A percentile compares a stretch with the other conserved stretches of the same genome.
These are phyloP conservation scores for Oryza nivara DNA, from an alignment of 176 grass and related monocot species.

Conservation along the genomic window DNA sequence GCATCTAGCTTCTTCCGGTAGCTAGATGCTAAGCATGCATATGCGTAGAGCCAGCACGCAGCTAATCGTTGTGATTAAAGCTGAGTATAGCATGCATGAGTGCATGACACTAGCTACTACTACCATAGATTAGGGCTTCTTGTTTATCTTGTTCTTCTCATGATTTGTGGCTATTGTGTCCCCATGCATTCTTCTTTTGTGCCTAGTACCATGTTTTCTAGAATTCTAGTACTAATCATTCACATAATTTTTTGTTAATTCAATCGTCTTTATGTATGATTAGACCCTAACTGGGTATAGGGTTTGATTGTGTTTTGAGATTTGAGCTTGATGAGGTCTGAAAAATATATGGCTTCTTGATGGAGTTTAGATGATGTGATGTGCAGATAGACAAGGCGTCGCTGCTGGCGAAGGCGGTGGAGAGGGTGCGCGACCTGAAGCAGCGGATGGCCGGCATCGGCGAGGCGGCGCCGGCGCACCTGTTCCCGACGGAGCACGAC, in stretches of 20 bases:
- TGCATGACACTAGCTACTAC: conserved; percentile 17
- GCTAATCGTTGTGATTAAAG: conserved; percentile 47
- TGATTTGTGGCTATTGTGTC: conserved; percentile 22
- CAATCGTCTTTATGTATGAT: not conserved
- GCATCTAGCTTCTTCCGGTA: conserved; percentile 38
- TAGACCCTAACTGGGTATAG: not conserved
- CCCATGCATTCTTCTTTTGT: conserved; percentile 29
- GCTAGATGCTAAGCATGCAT: not conserved
- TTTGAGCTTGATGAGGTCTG: not conserved
- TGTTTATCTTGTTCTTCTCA: conserved; percentile 12
- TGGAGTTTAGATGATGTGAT: not conserved
- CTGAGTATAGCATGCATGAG: conserved; percentile 15
- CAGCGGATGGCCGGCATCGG: conserved; percentile 67
- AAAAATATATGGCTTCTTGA: not conserved
- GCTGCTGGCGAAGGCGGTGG: conserved; percentile 90
- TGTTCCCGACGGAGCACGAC: conserved; percentile 84
- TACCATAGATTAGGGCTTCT: conserved; percentile 41
- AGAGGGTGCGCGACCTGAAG: conserved; percentile 89
- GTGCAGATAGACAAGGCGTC: conserved; percentile 95
- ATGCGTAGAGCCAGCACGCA: not conserved
- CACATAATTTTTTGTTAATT: not conserved
- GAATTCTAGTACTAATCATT: not conserved
- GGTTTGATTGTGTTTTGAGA: conserved; percentile 5
- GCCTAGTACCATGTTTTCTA: conserved; percentile 12
- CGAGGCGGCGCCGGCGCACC: conserved; percentile 50